Evolutionary conservation across 495 filamentous ascomycete genomes (phyloP), one percentile per base, ranked within the genome.

Genomic region (Aspergillus steynii): DNA sequence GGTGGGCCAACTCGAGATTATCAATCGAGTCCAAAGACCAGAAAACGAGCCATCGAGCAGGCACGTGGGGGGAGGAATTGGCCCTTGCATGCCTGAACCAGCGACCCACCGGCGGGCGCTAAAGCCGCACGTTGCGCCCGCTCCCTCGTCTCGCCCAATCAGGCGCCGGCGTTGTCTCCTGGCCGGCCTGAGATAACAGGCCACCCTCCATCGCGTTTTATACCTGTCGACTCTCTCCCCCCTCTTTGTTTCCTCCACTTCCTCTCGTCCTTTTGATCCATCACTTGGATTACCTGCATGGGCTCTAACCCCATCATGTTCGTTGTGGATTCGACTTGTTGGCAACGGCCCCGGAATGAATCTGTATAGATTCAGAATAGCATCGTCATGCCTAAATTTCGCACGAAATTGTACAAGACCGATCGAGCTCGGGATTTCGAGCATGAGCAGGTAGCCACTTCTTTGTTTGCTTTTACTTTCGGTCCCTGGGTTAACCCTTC

Each of bases 351-450:
- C 2, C 49, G 20, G 49, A 12, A 54, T 54, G 25, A 26, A 32
- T 14, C 27, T 54, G n/a, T 14, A 37, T 25, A 42, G 32, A 9
- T 26, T 0, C n/a, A 4, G 5, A 26, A 14, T 3, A 20, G 9
- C 29, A 7, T 34, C 8, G 27, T 27, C 27, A 78, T 80, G 76
- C 67, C 69, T 53, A 76, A 69, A 58, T 73, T 79, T 56, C 75
- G 75, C 55, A 64, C 67, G 31, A 62, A 75, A 63, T 65, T 80
- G 58, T 81, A 81, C 55, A 80, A 80, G 55, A 81, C 78, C 61
- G 78, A 81, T 59, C 77, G 78, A 50, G 78, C 78, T 56, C 69
- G 76, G 61, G 78, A 81, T 49, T 81, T 81, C 52, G 78, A 80
- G 57, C 78, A 81, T 70, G 78, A 81, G 65, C 75, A 78, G 70